Evolutionary conservation across 192 early-diverging fungal species (phyloP).

Genomic region (Coemansia sp.): DNA sequence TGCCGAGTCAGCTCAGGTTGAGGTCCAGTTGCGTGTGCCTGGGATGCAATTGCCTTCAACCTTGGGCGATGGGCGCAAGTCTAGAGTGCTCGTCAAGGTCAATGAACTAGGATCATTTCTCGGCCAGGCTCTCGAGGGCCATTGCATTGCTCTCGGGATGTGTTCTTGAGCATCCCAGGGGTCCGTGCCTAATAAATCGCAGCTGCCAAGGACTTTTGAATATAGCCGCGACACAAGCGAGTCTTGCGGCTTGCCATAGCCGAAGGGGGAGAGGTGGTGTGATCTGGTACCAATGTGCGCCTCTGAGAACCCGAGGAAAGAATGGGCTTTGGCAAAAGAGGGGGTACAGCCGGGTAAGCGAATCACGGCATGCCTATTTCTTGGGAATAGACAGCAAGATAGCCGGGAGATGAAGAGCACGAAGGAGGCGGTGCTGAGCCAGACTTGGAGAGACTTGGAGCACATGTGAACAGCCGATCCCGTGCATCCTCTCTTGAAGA

Average conservation of each 20-base stretch:
- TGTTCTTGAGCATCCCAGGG: too few relatives aligned
- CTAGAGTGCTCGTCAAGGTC: slow-evolving; percentile 17
- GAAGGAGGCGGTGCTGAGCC: neutral
- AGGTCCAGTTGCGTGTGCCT: slow-evolving; percentile 46
- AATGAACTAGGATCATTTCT: slow-evolving; percentile 24
- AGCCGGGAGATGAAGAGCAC: too few relatives aligned
- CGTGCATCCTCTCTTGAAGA: neutral
- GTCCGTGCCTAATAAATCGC: too few relatives aligned
- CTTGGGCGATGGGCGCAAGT: slow-evolving; percentile 6
- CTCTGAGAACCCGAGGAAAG: neutral
- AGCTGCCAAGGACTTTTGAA: too few relatives aligned
- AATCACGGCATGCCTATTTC: neutral
- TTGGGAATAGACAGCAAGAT: neutral
- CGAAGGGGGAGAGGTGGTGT: neutral
- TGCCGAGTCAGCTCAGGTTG: slow-evolving; percentile 15
- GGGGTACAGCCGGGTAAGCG: neutral
- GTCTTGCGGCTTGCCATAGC: neutral
- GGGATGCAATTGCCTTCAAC: neutral
- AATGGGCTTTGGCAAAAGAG: neutral
- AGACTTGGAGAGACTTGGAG: neutral
- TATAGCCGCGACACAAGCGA: too few relatives aligned
- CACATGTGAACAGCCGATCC: slow-evolving; percentile 6
- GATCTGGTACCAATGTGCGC: neutral
- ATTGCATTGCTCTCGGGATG: neutral
- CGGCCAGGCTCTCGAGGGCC: slow-evolving; percentile 1